These are phyloP conservation scores for Aspergillus fijiensis DNA, from an alignment of 2,329 filamentous ascomycete species.

Conservation along the genomic window DNA sequence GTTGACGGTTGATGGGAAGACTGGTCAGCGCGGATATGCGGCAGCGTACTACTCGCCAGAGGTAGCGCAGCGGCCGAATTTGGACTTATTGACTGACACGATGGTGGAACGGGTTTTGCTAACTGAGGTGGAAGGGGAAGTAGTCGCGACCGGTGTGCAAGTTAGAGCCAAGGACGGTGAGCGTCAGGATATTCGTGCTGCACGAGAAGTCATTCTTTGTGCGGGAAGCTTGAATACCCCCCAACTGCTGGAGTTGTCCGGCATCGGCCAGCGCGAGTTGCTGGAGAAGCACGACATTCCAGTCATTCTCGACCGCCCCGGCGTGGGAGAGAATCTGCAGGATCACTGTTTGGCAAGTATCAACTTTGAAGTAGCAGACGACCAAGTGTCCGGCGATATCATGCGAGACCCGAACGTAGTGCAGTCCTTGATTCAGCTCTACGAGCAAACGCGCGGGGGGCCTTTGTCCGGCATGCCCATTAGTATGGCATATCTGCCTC, in stretches of 20 bases:
- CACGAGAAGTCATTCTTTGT: constrained; percentile 58
- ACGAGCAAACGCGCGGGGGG: constrained; percentile 22
- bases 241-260: constrained; percentile 61
- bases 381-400: constrained; percentile 25
- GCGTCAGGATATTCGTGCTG: constrained; percentile 35
- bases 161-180: constrained; percentile 22
- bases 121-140: constrained; percentile 24
- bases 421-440: constrained; percentile 22
- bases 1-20: constrained; percentile 33
- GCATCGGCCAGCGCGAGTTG: constrained; percentile 53
- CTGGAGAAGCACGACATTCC: constrained; percentile 45
- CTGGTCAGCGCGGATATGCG: constrained; percentile 40
- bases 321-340: constrained; percentile 54
- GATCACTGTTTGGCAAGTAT: constrained; percentile 44
- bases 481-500: constrained; percentile 28
- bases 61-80: constrained; percentile 43
- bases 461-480: constrained; percentile 27
- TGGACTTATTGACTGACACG: constrained; percentile 49
- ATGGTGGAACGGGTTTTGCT: constrained; percentile 49
- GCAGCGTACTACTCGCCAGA: constrained; percentile 44
- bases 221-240: constrained; percentile 59
- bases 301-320: constrained; percentile 45
- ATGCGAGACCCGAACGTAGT: constrained; percentile 24
- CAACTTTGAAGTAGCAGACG: constrained; percentile 25
- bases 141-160: constrained; percentile 22